A percentile compares a stretch with the other conserved stretches of the same genome.
Evolutionary conservation across 164 flowering plant genomes (phyloP).

Genomic region (Taxillus chinensis): DNA sequence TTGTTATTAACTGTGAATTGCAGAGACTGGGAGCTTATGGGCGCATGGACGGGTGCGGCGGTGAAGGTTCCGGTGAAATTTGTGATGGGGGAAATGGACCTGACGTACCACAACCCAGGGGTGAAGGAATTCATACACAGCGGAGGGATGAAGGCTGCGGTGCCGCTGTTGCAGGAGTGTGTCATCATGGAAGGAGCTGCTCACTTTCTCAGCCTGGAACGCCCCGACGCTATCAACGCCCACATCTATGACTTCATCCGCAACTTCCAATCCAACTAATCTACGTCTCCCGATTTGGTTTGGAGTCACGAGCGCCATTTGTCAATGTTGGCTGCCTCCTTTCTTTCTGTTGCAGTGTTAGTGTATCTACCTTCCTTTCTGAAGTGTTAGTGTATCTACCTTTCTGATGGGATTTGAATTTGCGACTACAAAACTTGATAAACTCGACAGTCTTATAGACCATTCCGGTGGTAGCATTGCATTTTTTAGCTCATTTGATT

Average conservation of each 20-base stretch:
- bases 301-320: too few relatives aligned
- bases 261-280: constrained; percentile 16
- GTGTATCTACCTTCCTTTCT: too few relatives aligned
- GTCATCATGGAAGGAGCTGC: constrained; percentile 51
- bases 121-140: constrained; percentile 38
- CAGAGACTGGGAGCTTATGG: constrained; percentile 60
- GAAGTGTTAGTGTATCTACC: too few relatives aligned
- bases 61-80: constrained; percentile 55
- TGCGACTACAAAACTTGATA: too few relatives aligned
- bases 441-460: too few relatives aligned
- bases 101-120: constrained; percentile 29
- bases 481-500: too few relatives aligned
- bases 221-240: constrained; percentile 30
- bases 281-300: too few relatives aligned
- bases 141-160: constrained; percentile 36
- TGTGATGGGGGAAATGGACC: constrained; percentile 47
- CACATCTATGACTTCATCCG: constrained; percentile 41
- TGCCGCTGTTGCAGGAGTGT: constrained; percentile 35
- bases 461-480: too few relatives aligned
- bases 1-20: neutral
- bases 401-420: too few relatives aligned
- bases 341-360: too few relatives aligned
- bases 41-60: constrained; percentile 44
- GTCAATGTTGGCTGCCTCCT: too few relatives aligned
- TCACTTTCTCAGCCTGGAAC: constrained; percentile 45